Base-by-base conservation (phyloP, 768 basidiomycete genomes). In the Grammothele lineata region DNA sequence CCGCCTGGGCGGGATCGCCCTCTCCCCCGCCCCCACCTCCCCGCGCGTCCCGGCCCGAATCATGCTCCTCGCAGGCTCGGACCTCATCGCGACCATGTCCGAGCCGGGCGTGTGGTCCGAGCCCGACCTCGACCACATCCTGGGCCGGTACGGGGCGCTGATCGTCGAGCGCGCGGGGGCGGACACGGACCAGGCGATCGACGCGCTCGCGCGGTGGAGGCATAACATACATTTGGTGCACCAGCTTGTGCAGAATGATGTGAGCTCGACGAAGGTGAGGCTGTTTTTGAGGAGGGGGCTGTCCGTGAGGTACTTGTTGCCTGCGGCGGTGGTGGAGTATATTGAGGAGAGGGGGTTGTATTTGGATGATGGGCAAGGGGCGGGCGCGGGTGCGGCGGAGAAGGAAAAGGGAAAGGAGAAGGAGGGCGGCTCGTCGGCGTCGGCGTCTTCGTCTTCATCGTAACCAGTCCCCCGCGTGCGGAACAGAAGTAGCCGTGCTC, bases 51-150 rank as follows among this genome's bases (percentile, higher is more conserved):
- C 77, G 61, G 84, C 89, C 54, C 84, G 84, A 53, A 76, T 97
- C 55, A 90, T 98, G 86, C 80, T 99, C 34, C 80, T 99, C 44
- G 96, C 96, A 4, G 96, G 96, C n/a, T 93, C 90, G 10, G 96
- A 99, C 69, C 74, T 99, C 58, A 98, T 98, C 66, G 83, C 90
- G 59, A 96, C 93, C 22, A 97, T 99, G 86, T 90, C 89, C 56
- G 93, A 97, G 70, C 96, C 96, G 22, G 95, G 96, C 15, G 95
- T 99, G 30, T 99, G 96, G 96, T 82, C 85, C 45, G 85, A 93
- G 59, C 75, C 81, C 50, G 96, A 99, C 76, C 77, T 99, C 37
- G 92, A 95, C 58, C 92, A 94, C 69, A 98, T 99, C 64, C 75
- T 98, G 17, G 95, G 95, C 30, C 80, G 86, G 51, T 98, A 94